Base-by-base conservation (phyloP, 306 rosid species). In the Prinsepia uniflora region DNA sequence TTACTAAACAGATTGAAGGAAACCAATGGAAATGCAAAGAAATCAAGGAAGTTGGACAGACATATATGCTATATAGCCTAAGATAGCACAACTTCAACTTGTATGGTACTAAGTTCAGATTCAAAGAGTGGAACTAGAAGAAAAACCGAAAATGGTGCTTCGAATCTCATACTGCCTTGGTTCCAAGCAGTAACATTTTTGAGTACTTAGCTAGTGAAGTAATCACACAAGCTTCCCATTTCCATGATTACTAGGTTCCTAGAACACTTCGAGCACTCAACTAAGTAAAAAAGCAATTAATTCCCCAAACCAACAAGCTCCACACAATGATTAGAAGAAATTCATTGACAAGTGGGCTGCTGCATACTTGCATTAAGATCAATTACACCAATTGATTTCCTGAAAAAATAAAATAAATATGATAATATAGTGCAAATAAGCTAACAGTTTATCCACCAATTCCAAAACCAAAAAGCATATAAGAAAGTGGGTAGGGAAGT, bases 381-480 rank as follows among this genome's bases (percentile, higher is more conserved):
- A 62, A 63, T n/a, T 19, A 63, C 8, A 45, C 14, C 4, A 47
- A 24, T 5, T 0, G 4, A 30, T 30, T 30, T 30, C 36, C 36
- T 30, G 2, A 30, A 30, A 30, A 2, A 30, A 30, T 22, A 20
- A 18, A 13, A 30, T 12, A 67, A n/a, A 53, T 18, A 18, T 6
- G 55, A 49, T 49, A 2, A 53, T 6, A 18, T 18, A 18, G 10
- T 53, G 58, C 30, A 18, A 53, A 53, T 53, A 53, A 66, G 14
- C 71, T 48, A 20, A 67, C 17, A 48, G 49, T 30, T 15, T 24
- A 42, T 67, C 34, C 30, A 48, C 3, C 5, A 17, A 80, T 70
- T 36, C 46, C 5, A 65, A 13, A 46, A 43, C 18, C 55, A 49
- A n/a, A 15, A 5, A 15, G 8, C 6, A 49, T 49, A n/a, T 49